Evolutionary conservation across 352 stramenopile genomes (phyloP), one percentile per base, ranked within the genome.

Genomic region (Pythium vanterpoolii): DNA sequence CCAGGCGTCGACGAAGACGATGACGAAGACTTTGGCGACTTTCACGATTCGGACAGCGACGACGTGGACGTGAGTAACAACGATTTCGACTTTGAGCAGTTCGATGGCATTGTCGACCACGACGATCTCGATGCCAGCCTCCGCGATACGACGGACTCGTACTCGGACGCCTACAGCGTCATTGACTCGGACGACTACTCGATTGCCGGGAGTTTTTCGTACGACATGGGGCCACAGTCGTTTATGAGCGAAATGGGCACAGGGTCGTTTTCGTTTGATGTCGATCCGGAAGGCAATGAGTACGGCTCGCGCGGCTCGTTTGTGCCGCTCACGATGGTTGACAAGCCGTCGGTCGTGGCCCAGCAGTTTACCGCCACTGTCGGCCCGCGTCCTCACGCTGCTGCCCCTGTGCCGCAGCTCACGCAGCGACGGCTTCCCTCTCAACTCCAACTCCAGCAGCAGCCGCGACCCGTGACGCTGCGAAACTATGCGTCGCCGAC

Each of bases 21-120:
- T 19, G 28, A 51, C 45, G 59, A 66, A 13, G 59, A 66, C 44
- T 66, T 66, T 49, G 60, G 46, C 9, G 60, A 68, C 45, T 58
- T 62, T 6, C 53, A 68, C 47, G 61, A 68, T 40, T 63, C 61
- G 28, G 65, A 69, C 47, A 58, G 62, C 31, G 53, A 68, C 18
- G 59, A 66, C 23, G 56, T 60, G 9, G 19, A 38, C 19, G 31
- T 48, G 14, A 21, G 56, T 31, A 38, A 43, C 30, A 49, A 18
- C 50, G 46, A 51, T 9, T 49, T 57, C 9, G 47, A 57, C 6
- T 24, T 45, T 19, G 60, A 68, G 14, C 18, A 55, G 34, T 13
- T 50, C n/a, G 42, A 28, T 34, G 42, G 44, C 13, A 43, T 64
- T n/a, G 42, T 63, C 13, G 36, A 62, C 46, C 53, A 62, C 40